These are phyloP conservation scores for Sphenostylis stenocarpa DNA, from an alignment of 306 rosid genomes.

Conservation along the genomic window DNA sequence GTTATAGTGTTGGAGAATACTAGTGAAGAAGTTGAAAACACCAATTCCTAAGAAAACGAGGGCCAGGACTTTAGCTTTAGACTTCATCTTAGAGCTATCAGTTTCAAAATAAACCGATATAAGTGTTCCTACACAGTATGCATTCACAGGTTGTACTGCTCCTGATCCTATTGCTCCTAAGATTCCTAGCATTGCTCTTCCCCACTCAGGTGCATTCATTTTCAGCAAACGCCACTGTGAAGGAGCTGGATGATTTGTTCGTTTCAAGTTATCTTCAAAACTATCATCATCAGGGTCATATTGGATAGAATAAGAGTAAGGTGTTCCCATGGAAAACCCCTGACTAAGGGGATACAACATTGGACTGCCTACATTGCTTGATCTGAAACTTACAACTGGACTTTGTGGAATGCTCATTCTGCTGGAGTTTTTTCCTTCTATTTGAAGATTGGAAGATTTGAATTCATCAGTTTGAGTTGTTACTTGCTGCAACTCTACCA, in stretches of 20 bases:
- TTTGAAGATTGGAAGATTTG: conserved; percentile 38
- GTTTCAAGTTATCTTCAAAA: conserved; percentile 46
- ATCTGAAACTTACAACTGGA: conserved; percentile 60
- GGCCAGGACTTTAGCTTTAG: conserved; percentile 60
- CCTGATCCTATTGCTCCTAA: conserved; percentile 85
- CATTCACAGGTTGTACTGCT: conserved; percentile 85
- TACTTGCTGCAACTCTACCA: conserved; percentile 77
- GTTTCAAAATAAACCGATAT: conserved; percentile 66
- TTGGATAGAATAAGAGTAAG: conserved; percentile 75
- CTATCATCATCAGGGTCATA: conserved; percentile 63
- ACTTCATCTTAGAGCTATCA: conserved; percentile 48
- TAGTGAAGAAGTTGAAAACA: conserved; percentile 71
- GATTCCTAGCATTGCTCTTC: conserved; percentile 70
- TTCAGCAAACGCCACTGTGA: conserved; percentile 73
- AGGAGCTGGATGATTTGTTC: conserved; percentile 53
- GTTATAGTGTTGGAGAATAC: conserved; percentile 75
- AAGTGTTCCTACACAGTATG: conserved; percentile 74
- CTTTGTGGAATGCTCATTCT: conserved; percentile 57
- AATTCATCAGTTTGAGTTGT: conserved; percentile 49
- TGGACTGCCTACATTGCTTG: conserved; percentile 57
- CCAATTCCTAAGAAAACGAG: conserved; percentile 72
- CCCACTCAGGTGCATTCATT: conserved; percentile 86
- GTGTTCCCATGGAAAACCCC: conserved; percentile 70
- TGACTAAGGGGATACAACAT: conserved; percentile 54
- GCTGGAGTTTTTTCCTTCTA: conserved; percentile 47